Conservation (phyloP, 2,329 filamentous ascomycete genomes). For the Falciphora oryzae region DNA sequence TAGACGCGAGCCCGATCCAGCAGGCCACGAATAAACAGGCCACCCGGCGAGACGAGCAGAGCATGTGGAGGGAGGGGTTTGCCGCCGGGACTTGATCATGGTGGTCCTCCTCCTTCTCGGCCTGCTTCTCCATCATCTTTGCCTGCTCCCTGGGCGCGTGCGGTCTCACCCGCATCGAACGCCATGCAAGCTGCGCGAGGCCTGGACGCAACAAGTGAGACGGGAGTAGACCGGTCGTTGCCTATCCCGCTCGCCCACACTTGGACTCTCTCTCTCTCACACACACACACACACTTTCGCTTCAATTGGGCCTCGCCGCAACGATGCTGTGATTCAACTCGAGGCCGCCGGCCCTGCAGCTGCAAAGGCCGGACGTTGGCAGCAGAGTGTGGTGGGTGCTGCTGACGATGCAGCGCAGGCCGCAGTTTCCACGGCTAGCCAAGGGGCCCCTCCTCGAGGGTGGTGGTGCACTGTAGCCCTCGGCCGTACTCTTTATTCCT, state of each 20-base stretch:
- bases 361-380: neutral
- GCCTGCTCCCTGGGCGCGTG: neutral
- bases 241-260: neutral
- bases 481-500: neutral
- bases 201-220: neutral
- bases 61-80: too few relatives aligned
- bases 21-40: too few relatives aligned
- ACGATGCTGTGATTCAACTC: neutral
- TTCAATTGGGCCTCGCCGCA: neutral
- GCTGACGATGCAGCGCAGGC: neutral
- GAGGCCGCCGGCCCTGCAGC: neutral
- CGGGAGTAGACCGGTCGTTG: neutral
- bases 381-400: neutral
- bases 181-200: neutral
- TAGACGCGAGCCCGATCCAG: too few relatives aligned
- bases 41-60: neutral
- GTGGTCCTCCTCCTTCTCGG: too few relatives aligned
- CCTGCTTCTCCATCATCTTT: too few relatives aligned
- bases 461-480: neutral
- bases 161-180: conserved; percentile 8
- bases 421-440: neutral
- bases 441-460: too few relatives aligned
- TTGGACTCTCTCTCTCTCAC: neutral
- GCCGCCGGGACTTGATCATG: neutral
- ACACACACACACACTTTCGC: neutral